Percentiles rank a stretch among this genome's conserved stretches.
Conservation (phyloP, 1,284 basidiomycete genomes). For the Pisolithus thermaeus region DNA sequence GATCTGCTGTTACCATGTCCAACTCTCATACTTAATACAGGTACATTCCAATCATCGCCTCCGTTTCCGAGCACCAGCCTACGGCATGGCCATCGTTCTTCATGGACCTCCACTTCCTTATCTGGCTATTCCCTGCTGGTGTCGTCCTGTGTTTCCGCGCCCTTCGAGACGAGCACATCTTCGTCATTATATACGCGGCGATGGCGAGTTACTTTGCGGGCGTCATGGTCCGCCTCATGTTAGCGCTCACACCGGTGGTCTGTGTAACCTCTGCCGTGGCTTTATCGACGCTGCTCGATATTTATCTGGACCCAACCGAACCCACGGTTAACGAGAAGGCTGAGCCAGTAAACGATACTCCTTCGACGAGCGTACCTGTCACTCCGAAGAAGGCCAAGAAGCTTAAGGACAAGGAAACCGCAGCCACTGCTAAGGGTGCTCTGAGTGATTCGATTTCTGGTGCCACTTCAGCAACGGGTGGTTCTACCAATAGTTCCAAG, state of each 20-base stretch:
- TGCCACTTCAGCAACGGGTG: constrained; percentile 29
- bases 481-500: constrained; percentile 13
- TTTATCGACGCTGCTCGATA: constrained; percentile 83
- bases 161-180: constrained; percentile 95
- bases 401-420: constrained; percentile 32
- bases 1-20: constrained; percentile 6
- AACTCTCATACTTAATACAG: constrained; percentile 34
- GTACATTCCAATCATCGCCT: constrained; percentile 97
- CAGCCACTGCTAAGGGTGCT: constrained; percentile 29
- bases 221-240: constrained; percentile 97
- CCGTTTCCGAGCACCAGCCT: constrained; percentile 99
- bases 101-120: constrained; percentile 97
- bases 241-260: constrained; percentile 88
- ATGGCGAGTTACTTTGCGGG: constrained; percentile 98
- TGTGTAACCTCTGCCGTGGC: constrained; percentile 92
- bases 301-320: constrained; percentile 75
- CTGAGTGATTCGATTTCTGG: constrained; percentile 42
- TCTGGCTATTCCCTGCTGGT: constrained; percentile 97
- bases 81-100: constrained; percentile 99
- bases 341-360: constrained; percentile 21
- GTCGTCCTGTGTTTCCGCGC: constrained; percentile 92
- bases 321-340: constrained; percentile 43
- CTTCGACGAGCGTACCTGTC: constrained; percentile 22
- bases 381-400: constrained; percentile 65
- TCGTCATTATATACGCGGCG: constrained; percentile 97